Conservation (phyloP, 768 basidiomycete species). For the Mycena maculata region DNA sequence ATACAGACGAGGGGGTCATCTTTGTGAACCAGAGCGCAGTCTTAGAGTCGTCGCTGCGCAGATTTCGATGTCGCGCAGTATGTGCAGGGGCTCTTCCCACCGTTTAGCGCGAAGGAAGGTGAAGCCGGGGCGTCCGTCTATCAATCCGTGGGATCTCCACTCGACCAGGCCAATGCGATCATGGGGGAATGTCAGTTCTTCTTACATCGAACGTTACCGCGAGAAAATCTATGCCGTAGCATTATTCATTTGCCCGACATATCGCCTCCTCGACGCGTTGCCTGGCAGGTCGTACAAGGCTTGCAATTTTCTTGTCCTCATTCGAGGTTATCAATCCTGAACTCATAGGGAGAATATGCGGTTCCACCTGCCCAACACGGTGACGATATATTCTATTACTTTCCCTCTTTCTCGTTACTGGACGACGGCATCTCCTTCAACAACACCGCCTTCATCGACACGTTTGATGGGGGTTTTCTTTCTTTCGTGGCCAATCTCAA, state of each 20-base stretch:
- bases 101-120: neutral
- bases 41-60: neutral
- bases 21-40: constrained; percentile 33
- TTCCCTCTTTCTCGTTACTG: constrained; percentile 13
- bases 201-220: no score
- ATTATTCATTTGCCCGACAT: constrained; percentile 42
- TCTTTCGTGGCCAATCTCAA: constrained; percentile 29
- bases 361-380: constrained; percentile 37
- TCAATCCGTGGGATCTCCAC: constrained; percentile 18
- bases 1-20: constrained; percentile 37
- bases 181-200: constrained; percentile 40
- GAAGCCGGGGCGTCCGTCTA: constrained; percentile 31
- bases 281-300: constrained; percentile 9
- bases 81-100: constrained; percentile 37
- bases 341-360: constrained; percentile 34
- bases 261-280: constrained; percentile 27
- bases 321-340: neutral
- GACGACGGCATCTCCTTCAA: constrained; percentile 17
- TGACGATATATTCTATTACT: constrained; percentile 36
- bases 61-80: constrained; percentile 32
- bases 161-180: constrained; percentile 32
- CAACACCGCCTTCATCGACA: constrained; percentile 39
- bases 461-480: constrained; percentile 42
- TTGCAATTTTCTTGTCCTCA: neutral
- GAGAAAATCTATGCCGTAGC: constrained; percentile 18